Evolutionary conservation across 306 rosid genomes (phyloP).

Genomic region (Lathyrus tuberosus): DNA sequence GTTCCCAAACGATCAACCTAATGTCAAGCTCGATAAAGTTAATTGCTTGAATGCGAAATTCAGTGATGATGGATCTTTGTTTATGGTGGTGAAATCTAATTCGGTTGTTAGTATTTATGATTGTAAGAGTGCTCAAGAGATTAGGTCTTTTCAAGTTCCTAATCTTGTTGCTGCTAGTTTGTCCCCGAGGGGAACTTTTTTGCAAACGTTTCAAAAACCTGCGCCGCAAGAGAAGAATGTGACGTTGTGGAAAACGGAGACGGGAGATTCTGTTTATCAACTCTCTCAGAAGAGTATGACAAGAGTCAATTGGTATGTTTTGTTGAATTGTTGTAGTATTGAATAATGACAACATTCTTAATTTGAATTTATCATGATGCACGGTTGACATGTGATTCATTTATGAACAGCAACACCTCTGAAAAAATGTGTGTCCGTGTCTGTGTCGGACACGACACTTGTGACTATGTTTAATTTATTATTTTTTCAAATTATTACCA

Average conservation of each 20-base stretch:
- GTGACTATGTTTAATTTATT: too few relatives aligned
- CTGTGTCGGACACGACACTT: too few relatives aligned
- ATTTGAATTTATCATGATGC: not conserved
- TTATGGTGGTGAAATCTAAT: constrained; percentile 69
- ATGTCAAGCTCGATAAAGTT: constrained; percentile 63
- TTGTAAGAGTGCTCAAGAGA: constrained; percentile 56
- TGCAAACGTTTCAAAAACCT: constrained; percentile 79
- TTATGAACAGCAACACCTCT: too few relatives aligned
- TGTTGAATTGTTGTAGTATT: not conserved
- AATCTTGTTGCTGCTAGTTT: constrained; percentile 59
- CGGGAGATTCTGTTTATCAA: constrained; percentile 64
- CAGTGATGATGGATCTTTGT: constrained; percentile 75
- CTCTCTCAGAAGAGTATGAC: constrained; percentile 77
- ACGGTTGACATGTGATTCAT: too few relatives aligned
- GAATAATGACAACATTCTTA: too few relatives aligned
- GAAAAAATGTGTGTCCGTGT: too few relatives aligned
- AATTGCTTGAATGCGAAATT: constrained; percentile 63
- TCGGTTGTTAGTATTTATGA: constrained; percentile 55
- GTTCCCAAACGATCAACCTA: constrained; percentile 60
- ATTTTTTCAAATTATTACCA: too few relatives aligned
- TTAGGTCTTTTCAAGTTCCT: constrained; percentile 69
- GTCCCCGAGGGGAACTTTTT: constrained; percentile 75
- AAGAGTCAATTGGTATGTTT: constrained; percentile 65
- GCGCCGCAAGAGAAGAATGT: constrained; percentile 80
- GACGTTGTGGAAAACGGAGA: constrained; percentile 61